These are phyloP conservation scores for Blepharisma undulans DNA, from an alignment of 169 alveolate genomes.

Conservation along the genomic window DNA sequence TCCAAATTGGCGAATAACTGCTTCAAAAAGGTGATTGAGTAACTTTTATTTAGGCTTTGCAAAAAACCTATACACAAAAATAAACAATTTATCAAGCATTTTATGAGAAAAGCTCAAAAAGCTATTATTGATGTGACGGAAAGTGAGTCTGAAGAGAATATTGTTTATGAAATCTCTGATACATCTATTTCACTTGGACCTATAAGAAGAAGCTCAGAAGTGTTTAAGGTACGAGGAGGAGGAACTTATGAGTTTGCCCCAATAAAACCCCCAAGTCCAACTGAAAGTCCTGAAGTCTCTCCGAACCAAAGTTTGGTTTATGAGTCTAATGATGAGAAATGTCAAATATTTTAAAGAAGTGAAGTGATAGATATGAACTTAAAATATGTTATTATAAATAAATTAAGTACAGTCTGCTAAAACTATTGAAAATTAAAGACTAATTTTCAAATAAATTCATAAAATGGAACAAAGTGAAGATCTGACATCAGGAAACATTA, in stretches of 20 bases:
- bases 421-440: too few species aligned
- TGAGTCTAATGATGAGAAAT: background rate
- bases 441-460: background rate
- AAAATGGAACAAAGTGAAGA: background rate
- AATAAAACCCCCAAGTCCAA: background rate
- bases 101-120: background rate
- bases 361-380: background rate
- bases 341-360: background rate
- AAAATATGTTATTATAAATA: background rate
- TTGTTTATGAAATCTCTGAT: conserved; percentile 10
- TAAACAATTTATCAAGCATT: conserved; percentile 21
- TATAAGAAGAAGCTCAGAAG: background rate
- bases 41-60: conserved; percentile 5
- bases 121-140: background rate
- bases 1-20: background rate
- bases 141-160: background rate
- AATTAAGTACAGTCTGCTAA: background rate
- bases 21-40: conserved; percentile 20
- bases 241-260: background rate
- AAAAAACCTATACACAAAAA: background rate
- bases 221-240: conserved; percentile 12
- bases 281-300: background rate
- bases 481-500: background rate
- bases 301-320: background rate
- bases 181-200: background rate